These are phyloP conservation scores for Glebionis coronaria DNA, from an alignment of 129 eudicot species.

Conservation along the genomic window DNA sequence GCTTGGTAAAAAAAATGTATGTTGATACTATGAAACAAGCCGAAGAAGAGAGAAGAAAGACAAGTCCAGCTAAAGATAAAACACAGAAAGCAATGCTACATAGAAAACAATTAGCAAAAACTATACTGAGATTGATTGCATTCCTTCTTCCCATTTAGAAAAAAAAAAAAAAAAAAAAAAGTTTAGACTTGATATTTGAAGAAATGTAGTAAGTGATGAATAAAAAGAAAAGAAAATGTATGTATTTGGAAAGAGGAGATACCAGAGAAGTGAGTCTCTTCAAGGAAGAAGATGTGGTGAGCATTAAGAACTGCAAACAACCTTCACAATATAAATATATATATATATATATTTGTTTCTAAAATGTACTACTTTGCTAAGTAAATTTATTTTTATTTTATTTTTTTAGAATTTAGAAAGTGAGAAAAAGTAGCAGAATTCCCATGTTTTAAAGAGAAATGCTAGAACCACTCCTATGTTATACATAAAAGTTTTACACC, in stretches of 20 bases:
- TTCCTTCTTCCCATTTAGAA: background rate
- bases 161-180: background rate
- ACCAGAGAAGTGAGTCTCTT: conserved; percentile 42
- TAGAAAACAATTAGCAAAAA: background rate
- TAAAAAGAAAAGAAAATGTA: background rate
- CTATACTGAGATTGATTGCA: background rate
- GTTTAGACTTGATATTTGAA: conserved; percentile 13
- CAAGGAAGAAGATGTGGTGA: conserved; percentile 32
- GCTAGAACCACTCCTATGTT: too few species aligned
- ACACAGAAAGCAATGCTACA: conserved; percentile 5
- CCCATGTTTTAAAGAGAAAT: background rate
- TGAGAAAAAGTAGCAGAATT: conserved; percentile 15
- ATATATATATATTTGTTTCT: too few species aligned
- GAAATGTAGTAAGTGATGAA: conserved; percentile 10
- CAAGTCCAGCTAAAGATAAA: background rate
- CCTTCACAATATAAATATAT: background rate
- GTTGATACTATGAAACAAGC: background rate
- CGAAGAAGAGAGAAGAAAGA: conserved; percentile 6
- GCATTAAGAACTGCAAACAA: conserved; percentile 36
- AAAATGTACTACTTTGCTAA: conserved; percentile 5
- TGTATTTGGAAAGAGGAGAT: conserved; percentile 1
- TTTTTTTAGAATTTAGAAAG: conserved; percentile 6
- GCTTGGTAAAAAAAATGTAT: background rate
- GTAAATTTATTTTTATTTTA: background rate
- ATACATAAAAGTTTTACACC: too few species aligned